phyloP scores from a whole-genome alignment of 805 yeast genomes.

The Ogataea salicorniae region DNA sequence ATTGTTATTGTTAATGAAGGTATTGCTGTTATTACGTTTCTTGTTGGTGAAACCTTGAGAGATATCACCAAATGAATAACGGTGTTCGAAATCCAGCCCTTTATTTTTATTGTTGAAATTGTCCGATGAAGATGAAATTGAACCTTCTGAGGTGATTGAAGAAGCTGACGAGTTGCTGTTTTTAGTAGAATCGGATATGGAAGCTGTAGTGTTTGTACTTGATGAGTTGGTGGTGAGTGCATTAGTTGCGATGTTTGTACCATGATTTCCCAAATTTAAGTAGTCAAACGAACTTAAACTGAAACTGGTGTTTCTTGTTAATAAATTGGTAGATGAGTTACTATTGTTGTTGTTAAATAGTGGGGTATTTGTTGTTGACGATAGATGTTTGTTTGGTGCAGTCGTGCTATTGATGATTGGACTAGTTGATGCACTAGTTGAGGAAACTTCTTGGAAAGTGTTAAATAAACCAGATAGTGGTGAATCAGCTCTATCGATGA shows the following conservation, averaged over 20 bases:
- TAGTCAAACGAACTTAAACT: conserved; percentile 5
- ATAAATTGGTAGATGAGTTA: not conserved
- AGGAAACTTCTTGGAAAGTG: conserved; percentile 14
- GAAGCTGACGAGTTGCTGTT: conserved; percentile 7
- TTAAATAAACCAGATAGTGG: conserved; percentile 20
- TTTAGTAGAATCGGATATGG: not conserved
- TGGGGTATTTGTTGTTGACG: not conserved
- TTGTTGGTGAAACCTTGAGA: conserved; percentile 3
- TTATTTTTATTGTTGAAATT: conserved; percentile 6
- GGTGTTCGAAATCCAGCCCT: conserved; percentile 21
- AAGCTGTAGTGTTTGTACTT: not conserved
- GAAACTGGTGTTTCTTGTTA: conserved; percentile 15
- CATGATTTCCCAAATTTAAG: conserved; percentile 1
- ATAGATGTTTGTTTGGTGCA: not conserved
- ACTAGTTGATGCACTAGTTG: not conserved
- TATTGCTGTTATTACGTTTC: conserved; percentile 5
- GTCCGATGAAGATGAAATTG: conserved; percentile 1
- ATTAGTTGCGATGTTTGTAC: not conserved
- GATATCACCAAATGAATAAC: conserved; percentile 17
- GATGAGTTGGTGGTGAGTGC: not conserved
- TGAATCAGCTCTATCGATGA: conserved; percentile 15
- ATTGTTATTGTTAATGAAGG: conserved; percentile 6
- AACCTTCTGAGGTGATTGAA: conserved; percentile 18
- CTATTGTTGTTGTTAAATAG: not conserved
- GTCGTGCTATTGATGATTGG: not conserved